A percentile compares a stretch with the other conserved stretches of the same genome.
Evolutionary conservation across 1,284 basidiomycete species (phyloP).

Genomic region (Ceratobasidium sp.): DNA sequence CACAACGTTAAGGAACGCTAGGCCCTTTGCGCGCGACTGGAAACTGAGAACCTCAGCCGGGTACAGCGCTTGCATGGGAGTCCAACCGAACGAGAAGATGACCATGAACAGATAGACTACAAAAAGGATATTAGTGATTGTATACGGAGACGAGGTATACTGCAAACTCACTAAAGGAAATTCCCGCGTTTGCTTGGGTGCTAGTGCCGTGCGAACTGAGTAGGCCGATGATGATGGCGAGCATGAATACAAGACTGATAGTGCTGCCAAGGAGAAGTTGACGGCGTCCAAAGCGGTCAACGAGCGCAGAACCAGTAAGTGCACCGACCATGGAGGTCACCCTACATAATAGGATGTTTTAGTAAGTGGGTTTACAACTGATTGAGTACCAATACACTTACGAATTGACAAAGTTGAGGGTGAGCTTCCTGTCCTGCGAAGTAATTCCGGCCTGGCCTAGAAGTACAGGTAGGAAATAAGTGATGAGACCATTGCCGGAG

Average conservation of each 20-base stretch:
- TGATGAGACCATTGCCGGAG: slow-evolving; percentile 50
- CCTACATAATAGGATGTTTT: not conserved
- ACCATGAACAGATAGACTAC: slow-evolving; percentile 48
- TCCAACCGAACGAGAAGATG: slow-evolving; percentile 65
- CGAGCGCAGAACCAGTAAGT: slow-evolving; percentile 55
- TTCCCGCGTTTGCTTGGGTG: slow-evolving; percentile 39
- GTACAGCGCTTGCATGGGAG: slow-evolving; percentile 66
- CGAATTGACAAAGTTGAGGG: slow-evolving; percentile 63
- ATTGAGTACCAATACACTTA: not conserved
- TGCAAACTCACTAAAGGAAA: slow-evolving; percentile 29
- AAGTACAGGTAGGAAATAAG: slow-evolving; percentile 63
- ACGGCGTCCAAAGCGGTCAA: slow-evolving; percentile 60
- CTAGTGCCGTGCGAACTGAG: slow-evolving; percentile 50
- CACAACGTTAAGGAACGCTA: slow-evolving; percentile 53
- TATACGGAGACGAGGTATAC: not conserved
- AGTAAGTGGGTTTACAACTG: not conserved
- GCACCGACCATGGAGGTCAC: slow-evolving; percentile 45
- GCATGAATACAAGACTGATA: slow-evolving; percentile 54
- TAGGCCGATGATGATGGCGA: slow-evolving; percentile 60
- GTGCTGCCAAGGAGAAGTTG: slow-evolving; percentile 57
- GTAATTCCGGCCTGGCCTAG: slow-evolving; percentile 60
- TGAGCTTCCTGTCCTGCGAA: slow-evolving; percentile 58
- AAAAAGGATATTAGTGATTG: not conserved
- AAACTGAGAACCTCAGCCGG: slow-evolving; percentile 65
- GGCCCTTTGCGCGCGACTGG: slow-evolving; percentile 64